Evolutionary conservation across 192 early-diverging fungal species (phyloP), one percentile per base, ranked within the genome.

Genomic region (Backusella liffmaniae): DNA sequence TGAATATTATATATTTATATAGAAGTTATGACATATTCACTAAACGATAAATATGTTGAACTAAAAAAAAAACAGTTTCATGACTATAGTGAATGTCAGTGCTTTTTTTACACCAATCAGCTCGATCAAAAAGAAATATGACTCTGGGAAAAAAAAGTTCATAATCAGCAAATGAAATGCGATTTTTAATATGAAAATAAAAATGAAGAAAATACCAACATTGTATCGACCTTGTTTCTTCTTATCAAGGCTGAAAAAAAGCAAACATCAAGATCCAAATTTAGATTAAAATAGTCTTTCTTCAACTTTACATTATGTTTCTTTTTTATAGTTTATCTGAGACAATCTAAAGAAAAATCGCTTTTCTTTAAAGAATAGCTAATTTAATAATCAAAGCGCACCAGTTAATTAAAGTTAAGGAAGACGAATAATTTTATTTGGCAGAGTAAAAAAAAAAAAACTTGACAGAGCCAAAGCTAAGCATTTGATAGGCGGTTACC

Each of bases 321-420:
- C n/a, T 62, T 23, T 13, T 62, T 62, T 12, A 29, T 29, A 12
- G 12, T 8, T 29, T 29, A 62, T 23, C 23, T 62, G 56, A 62
- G 56, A 62, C 12, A 62, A 62, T 62, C 21, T 29, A 29, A 62
- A 62, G 12, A 62, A 62, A 62, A 29, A 26, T 29, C 18, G 29
- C 56, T 62, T 62, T 62, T 62, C 56, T 62, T 62, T 62, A 62
- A 62, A 62, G 56, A 62, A 62, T 62, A 62, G 23, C 23, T 30
- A 62, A 62, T 29, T 62, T 62, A 62, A 62, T 29, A 13, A 23
- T 62, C 26, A 12, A 29, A 62, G 9, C 56, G 23, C 29, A 59
- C 56, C 56, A 59, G 56, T 59, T 59, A 59, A 59, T 59, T 26
- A 23, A 26, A 59, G 23, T 23, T 59, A 59, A 56, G 49, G 53